phyloP scores from a whole-genome alignment of 257 asterid genomes.

The Capsicum pubescens region DNA sequence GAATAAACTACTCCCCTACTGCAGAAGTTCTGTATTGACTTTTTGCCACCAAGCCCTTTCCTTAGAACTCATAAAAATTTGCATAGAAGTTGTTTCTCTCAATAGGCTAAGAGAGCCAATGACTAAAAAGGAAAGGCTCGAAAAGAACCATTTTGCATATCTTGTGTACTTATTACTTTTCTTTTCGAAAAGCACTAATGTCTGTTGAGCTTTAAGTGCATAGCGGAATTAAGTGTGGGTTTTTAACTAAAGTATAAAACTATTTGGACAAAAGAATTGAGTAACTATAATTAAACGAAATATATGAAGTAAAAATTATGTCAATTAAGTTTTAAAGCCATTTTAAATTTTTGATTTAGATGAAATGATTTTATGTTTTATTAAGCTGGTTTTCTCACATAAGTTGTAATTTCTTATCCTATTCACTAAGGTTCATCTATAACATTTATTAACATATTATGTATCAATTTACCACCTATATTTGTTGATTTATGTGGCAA shows the following conservation, averaged over 20 bases:
- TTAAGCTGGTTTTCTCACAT: neutral
- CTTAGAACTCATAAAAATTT: neutral
- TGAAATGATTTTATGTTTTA: neutral
- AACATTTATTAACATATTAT: too few species aligned
- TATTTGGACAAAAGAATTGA: neutral
- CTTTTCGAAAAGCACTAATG: too few species aligned
- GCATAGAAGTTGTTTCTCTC: neutral
- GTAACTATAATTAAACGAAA: neutral
- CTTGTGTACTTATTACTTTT: neutral
- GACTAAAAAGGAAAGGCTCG: neutral
- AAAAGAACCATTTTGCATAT: neutral
- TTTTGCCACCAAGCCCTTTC: neutral
- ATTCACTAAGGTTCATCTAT: too few species aligned
- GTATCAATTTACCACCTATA: too few species aligned
- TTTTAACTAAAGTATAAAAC: neutral
- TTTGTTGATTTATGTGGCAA: too few species aligned
- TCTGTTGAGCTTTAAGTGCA: neutral
- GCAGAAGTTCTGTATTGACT: neutral
- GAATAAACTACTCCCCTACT: conserved; percentile 1
- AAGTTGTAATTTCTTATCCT: too few species aligned
- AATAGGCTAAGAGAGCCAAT: neutral
- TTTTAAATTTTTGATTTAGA: neutral
- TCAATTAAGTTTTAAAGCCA: neutral
- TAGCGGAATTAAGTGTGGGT: neutral
- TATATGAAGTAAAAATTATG: neutral